Percentiles rank a stretch among this genome's conserved stretches.
phyloP scores from a whole-genome alignment of 2,329 filamentous ascomycete genomes.

The Claviceps africana region DNA sequence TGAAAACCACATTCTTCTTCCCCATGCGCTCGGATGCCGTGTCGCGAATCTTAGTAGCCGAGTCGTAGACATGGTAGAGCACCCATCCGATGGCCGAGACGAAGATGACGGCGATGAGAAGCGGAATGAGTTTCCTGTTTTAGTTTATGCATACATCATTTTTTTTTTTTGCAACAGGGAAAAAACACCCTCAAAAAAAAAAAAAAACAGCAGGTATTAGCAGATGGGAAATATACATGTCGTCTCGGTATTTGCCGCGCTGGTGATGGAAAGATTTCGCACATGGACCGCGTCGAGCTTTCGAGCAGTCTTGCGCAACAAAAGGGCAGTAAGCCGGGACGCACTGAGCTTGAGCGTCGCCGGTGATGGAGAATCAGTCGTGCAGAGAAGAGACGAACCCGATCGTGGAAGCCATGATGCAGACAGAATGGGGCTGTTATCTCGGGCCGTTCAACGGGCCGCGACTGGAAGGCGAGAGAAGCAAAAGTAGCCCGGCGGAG shows the following conservation, averaged over 20 bases:
- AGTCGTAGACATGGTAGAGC: slow-evolving; percentile 59
- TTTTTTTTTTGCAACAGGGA: too few relatives aligned
- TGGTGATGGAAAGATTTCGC: background rate
- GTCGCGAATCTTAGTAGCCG: slow-evolving; percentile 49
- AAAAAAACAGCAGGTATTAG: background rate
- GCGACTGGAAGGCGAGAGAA: background rate
- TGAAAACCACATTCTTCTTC: slow-evolving; percentile 61
- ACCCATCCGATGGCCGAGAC: slow-evolving; percentile 46
- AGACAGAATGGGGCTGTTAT: background rate
- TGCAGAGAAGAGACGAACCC: background rate
- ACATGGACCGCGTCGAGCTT: background rate
- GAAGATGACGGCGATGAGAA: slow-evolving; percentile 48
- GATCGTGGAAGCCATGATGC: background rate
- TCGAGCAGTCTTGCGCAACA: background rate
- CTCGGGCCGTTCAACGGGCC: background rate
- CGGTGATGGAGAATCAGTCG: background rate
- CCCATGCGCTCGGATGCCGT: slow-evolving; percentile 57
- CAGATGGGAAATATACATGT: background rate
- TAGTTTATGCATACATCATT: background rate
- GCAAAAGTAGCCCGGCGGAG: background rate
- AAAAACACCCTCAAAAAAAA: too few relatives aligned
- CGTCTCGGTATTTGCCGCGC: background rate
- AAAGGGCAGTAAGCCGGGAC: background rate
- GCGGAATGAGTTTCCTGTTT: slow-evolving; percentile 46
- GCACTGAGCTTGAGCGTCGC: background rate